phyloP scores from a whole-genome alignment of 495 filamentous ascomycete species.

The Penicillium odoratum region DNA sequence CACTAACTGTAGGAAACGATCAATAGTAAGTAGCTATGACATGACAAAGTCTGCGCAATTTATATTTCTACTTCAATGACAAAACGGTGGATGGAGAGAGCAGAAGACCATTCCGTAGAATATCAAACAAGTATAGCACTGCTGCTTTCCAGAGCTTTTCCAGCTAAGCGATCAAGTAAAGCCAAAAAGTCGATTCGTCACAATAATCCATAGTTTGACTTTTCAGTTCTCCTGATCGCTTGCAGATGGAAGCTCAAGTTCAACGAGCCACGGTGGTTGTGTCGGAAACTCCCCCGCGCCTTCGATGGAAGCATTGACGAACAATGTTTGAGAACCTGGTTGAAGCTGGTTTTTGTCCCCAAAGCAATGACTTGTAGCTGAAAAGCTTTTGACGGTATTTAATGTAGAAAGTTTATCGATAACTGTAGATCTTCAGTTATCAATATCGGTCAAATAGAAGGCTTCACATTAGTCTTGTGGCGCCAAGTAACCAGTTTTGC shows the following conservation, averaged over 20 bases:
- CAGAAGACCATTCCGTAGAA: too few relatives aligned
- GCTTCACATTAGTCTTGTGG: constrained; percentile 26
- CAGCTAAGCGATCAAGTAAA: too few relatives aligned
- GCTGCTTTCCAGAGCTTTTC: too few relatives aligned
- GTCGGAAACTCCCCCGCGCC: constrained; percentile 30
- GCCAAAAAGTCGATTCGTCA: too few relatives aligned
- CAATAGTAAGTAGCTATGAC: too few relatives aligned
- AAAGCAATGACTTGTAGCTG: constrained; percentile 35
- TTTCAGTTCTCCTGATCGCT: background rate
- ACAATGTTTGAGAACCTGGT: constrained; percentile 54
- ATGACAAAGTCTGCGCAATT: too few relatives aligned
- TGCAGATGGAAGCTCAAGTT: constrained; percentile 47
- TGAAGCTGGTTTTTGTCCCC: constrained; percentile 31
- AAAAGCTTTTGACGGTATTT: constrained; percentile 5
- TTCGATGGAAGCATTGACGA: constrained; percentile 65
- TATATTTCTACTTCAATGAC: too few relatives aligned
- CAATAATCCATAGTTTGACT: background rate
- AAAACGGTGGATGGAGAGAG: too few relatives aligned
- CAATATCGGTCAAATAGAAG: constrained; percentile 48
- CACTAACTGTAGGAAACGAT: too few relatives aligned
- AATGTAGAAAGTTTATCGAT: constrained; percentile 41
- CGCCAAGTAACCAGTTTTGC: constrained; percentile 60
- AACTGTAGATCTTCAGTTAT: constrained; percentile 40
- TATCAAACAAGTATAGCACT: too few relatives aligned
- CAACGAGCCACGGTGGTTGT: constrained; percentile 55